A percentile compares a stretch with the other conserved stretches of the same genome.
phyloP scores from a whole-genome alignment of 192 early-diverging fungal species.

The Podila epigama region DNA sequence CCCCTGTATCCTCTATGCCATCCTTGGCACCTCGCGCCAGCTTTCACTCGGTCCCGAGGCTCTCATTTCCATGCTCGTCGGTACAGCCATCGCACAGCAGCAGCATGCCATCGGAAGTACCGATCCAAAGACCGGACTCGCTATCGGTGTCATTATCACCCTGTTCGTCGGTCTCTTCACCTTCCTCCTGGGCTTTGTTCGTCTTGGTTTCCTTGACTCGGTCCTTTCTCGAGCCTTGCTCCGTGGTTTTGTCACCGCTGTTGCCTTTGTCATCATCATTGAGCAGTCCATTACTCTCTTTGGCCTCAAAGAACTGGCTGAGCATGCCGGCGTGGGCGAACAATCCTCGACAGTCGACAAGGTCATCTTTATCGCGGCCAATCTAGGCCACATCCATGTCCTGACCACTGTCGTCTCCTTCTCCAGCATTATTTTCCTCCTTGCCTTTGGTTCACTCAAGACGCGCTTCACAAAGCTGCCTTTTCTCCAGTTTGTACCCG shows the following conservation, averaged over 20 bases:
- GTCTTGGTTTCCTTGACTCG: slow-evolving; percentile 98
- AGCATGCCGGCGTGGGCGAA: slow-evolving; percentile 59
- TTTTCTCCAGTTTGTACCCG: slow-evolving; percentile 83
- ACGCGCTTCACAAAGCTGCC: slow-evolving; percentile 49
- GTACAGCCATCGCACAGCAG: slow-evolving; percentile 65
- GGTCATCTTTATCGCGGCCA: slow-evolving; percentile 68
- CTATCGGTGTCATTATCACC: slow-evolving; percentile 75
- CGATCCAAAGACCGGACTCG: slow-evolving; percentile 57
- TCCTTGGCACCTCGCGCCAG: slow-evolving; percentile 95
- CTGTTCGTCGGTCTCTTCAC: slow-evolving; percentile 95
- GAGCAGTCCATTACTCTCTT: slow-evolving; percentile 86
- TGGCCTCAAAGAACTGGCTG: slow-evolving; percentile 58
- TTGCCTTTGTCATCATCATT: slow-evolving; percentile 90
- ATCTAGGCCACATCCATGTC: slow-evolving; percentile 71
- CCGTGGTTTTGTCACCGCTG: slow-evolving; percentile 94
- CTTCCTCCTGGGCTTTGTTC: slow-evolving; percentile 92
- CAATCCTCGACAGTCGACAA: slow-evolving; percentile 84
- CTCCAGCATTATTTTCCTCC: slow-evolving; percentile 73
- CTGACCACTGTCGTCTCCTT: slow-evolving; percentile 78
- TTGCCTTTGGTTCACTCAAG: slow-evolving; percentile 65
- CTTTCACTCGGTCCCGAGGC: slow-evolving; percentile 96
- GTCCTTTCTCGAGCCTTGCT: slow-evolving; percentile 93
- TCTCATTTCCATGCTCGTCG: slow-evolving; percentile 85
- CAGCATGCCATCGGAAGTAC: slow-evolving; percentile 53
- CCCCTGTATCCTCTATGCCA: slow-evolving; percentile 83